These are phyloP conservation scores for Agaricus sinodeliciosus DNA, from an alignment of 768 basidiomycete species.

Conservation along the genomic window DNA sequence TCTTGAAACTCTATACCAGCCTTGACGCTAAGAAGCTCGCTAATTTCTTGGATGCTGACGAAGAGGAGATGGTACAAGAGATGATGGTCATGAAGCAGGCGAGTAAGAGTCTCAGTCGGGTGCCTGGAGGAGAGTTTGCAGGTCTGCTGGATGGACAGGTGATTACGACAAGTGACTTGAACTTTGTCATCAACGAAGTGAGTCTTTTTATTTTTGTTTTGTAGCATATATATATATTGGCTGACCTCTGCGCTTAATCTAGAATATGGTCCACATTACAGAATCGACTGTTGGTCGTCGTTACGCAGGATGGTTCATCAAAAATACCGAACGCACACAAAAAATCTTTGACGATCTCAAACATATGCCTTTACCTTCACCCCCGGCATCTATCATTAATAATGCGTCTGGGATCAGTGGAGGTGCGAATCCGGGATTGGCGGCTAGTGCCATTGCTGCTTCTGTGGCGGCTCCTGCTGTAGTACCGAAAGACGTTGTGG, in stretches of 20 bases:
- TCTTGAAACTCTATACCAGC: constrained; percentile 93
- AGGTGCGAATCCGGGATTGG: constrained; percentile 1
- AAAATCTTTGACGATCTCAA: constrained; percentile 78
- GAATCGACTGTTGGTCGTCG: constrained; percentile 91
- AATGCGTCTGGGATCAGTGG: constrained; percentile 13
- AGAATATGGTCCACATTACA: constrained; percentile 97
- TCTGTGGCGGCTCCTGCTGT: constrained; percentile 9
- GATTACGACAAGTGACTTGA: constrained; percentile 87
- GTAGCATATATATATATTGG: not conserved
- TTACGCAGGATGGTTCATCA: constrained; percentile 97
- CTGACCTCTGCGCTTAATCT: not conserved
- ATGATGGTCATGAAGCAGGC: constrained; percentile 95
- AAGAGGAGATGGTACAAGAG: constrained; percentile 93
- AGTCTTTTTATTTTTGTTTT: constrained; percentile 19
- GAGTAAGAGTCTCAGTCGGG: constrained; percentile 69
- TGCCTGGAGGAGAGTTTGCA: constrained; percentile 44
- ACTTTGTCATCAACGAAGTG: constrained; percentile 93
- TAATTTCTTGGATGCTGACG: constrained; percentile 84
- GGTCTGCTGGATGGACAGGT: constrained; percentile 79
- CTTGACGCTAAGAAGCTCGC: constrained; percentile 89
- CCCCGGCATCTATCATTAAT: constrained; percentile 19
- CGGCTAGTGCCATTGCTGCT: not conserved
- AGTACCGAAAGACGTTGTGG: constrained; percentile 12
- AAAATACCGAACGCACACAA: constrained; percentile 89
- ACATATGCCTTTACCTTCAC: constrained; percentile 37